Evolutionary conservation across 345 rosid species (phyloP).

Genomic region (Carallia pectinifolia): DNA sequence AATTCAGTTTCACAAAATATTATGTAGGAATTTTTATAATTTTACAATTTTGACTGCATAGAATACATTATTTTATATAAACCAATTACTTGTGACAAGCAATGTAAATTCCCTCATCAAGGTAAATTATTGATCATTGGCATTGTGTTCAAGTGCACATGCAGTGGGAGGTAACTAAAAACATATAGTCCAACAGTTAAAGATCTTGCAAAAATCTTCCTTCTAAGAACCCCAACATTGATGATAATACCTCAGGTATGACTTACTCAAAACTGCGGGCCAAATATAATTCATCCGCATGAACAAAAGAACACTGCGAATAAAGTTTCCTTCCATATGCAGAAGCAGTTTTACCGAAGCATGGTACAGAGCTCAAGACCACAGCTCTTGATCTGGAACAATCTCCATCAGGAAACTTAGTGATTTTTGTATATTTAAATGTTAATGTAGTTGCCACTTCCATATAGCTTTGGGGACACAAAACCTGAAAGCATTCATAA

Average conservation of each 20-base stretch:
- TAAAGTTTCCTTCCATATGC: slow-evolving; percentile 37
- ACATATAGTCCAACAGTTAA: background rate
- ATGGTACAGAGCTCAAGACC: slow-evolving; percentile 18
- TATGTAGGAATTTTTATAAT: no score
- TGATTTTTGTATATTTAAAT: slow-evolving; percentile 23
- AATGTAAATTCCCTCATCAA: no score
- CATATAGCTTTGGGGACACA: no score
- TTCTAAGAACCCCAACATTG: background rate
- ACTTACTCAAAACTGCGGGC: slow-evolving; percentile 43
- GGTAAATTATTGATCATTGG: no score
- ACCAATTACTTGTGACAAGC: no score
- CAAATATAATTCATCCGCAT: slow-evolving; percentile 30
- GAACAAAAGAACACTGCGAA: slow-evolving; percentile 31
- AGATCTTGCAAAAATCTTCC: background rate
- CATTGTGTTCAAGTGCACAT: no score
- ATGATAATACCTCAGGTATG: background rate
- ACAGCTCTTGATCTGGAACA: slow-evolving; percentile 31
- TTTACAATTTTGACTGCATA: no score
- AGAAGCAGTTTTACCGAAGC: slow-evolving; percentile 26
- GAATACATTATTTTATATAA: no score
- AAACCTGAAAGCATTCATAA: no score
- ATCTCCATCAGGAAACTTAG: slow-evolving; percentile 18
- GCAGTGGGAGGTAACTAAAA: background rate
- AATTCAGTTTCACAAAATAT: no score
- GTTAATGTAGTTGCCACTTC: slow-evolving; percentile 37